Base-by-base conservation (phyloP, 768 basidiomycete species). In the Heimioporus sp. region DNA sequence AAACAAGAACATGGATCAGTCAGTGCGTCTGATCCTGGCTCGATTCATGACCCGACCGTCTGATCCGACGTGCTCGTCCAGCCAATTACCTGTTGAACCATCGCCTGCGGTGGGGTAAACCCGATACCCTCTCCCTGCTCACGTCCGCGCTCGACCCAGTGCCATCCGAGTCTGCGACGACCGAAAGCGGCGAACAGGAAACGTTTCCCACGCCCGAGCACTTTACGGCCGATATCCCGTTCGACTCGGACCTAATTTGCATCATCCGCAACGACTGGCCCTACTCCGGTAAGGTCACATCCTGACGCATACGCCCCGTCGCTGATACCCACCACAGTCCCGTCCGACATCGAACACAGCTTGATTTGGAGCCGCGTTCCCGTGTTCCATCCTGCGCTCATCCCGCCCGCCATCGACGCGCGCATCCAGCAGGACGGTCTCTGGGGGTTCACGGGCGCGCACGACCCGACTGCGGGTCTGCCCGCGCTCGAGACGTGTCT, bases 241-340 rank as follows among this genome's bases (percentile, higher is more conserved):
- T 54, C 19, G 39, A 54, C 54, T 71, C 74, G 12, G 72, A 81
- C 34, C 72, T 81, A 47, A 71, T 90, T 56, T 86, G 83, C 60
- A 82, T 92, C 54, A 86, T 86, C 42, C 83, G 75, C 60, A 91
- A 92, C 61, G 90, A 92, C 64, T 94, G 91, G 91, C 91, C 91
- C 0, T 94, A 94, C 67, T 91, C 88, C 8, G 82, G n/a, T n/a
- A n/a, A n/a, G n/a, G n/a, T n/a, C n/a, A n/a, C n/a, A n/a, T n/a
- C n/a, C n/a, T n/a, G n/a, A n/a, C n/a, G n/a, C n/a, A n/a, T n/a
- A n/a, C 24, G 24, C 5, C 24, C 24, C 24, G 5, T 24, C 24
- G 24, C 24, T 24, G 24, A 24, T 5, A 24, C 24, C 24, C 24
- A 24, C 24, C 24, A 9, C 30, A 76, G 90, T 91, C 11, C 90